Percentiles rank a stretch among this genome's conserved stretches.
Conservation (phyloP, 2,329 filamentous ascomycete genomes). For the Xylariaceae sp. region DNA sequence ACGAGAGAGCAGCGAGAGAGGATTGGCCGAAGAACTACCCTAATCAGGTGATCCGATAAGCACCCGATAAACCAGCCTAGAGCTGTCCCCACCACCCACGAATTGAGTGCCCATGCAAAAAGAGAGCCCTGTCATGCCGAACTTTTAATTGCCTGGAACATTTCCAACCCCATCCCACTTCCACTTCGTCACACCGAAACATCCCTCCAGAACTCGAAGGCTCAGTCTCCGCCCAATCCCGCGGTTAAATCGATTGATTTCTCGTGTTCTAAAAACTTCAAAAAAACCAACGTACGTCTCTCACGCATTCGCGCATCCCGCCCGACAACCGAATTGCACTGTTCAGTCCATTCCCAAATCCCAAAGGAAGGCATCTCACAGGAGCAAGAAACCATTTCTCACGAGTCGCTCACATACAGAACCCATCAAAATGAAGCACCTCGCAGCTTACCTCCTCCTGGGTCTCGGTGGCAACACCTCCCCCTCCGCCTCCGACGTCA, state of each 20-base stretch:
- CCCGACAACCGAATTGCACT: no score
- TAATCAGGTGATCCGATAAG: constrained; percentile 27
- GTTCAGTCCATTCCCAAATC: constrained; percentile 3
- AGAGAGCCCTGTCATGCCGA: constrained; percentile 10
- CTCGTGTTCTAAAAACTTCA: constrained; percentile 63
- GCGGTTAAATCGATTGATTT: constrained; percentile 99
- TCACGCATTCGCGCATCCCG: no score
- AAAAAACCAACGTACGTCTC: constrained; percentile 11
- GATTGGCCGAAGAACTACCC: constrained; percentile 11
- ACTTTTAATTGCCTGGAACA: constrained; percentile 26
- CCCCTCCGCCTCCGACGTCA: constrained; percentile 83
- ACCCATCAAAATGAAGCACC: constrained; percentile 90
- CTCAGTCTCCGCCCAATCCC: constrained; percentile 95
- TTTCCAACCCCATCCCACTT: constrained; percentile 26
- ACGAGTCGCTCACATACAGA: constrained; percentile 12
- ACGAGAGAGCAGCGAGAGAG: not conserved
- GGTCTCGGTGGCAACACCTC: constrained; percentile 86
- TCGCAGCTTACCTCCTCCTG: constrained; percentile 98
- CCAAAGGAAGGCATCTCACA: not conserved
- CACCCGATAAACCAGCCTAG: constrained; percentile 2
- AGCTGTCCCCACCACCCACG: constrained; percentile 16
- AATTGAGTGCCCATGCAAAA: constrained; percentile 17
- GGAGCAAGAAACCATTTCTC: constrained; percentile 16
- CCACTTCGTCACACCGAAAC: constrained; percentile 29
- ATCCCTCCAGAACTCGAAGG: constrained; percentile 77